Base-by-base conservation (phyloP, 768 basidiomycete species). In the Hygrophoropsis aurantiaca region DNA sequence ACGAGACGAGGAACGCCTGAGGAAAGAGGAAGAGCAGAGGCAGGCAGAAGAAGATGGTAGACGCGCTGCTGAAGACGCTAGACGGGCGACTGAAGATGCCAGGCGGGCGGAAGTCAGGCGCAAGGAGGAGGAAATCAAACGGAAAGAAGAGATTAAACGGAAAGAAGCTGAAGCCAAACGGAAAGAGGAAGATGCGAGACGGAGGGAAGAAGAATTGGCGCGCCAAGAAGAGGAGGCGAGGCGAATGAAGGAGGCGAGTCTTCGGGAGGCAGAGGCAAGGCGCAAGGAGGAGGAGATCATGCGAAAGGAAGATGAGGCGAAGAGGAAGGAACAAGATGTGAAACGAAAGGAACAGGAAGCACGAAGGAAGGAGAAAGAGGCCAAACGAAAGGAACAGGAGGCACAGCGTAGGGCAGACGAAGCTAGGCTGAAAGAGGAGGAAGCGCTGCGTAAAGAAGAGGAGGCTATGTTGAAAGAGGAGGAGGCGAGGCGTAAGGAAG, bases 31-130 rank as follows among this genome's bases (percentile, higher is more conserved):
- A 26, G 65, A 67, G 4, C 47, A 67, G 26, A 62, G 56, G 50
- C 64, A 47, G 54, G 69, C 57, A 39, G 72, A 65, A 21, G 71
- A 71, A 15, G 74, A 74, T 21, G 57, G 64, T 2, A 56, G 46
- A 44, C 57, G 58, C 20, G 47, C 46, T 34, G 61, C 61, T 18
- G 61, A 62, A 32, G 55, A 60, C 6, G 55, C 60, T 4, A 46
- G 56, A 27, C 46, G 41, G 37, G 56, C 48, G 32, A 59, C 60
- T 20, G 57, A 58, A 34, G 18, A n/a, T 6, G 32, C 16, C 11
- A 50, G 38, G 42, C 32, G 25, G 48, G 48, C 50, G 48, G 48
- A 50, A 20, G 42, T 23, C 10, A 48, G 37, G 2, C 40, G 32
- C 2, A 61, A 67, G 49, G 64, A 64, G 10, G 61, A 56, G n/a